Conservation (phyloP, 352 stramenopile genomes). For the Nothophytophthora sp. region DNA sequence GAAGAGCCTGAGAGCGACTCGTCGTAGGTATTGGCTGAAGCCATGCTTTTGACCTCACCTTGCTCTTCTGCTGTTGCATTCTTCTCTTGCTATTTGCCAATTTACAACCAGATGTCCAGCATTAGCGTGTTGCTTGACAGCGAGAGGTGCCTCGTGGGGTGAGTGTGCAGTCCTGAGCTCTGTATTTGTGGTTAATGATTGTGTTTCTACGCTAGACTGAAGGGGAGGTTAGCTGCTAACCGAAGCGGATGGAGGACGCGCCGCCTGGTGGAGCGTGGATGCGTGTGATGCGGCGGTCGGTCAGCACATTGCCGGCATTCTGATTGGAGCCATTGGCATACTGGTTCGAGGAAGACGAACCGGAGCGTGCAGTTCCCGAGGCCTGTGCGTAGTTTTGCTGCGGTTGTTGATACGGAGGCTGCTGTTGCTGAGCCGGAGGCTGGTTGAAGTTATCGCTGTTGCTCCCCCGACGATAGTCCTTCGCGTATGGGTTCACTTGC, state of each 20-base stretch:
- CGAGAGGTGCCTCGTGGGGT: no score
- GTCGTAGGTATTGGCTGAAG: no score
- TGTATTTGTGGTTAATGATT: no score
- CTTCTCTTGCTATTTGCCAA: no score
- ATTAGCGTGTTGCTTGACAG: no score
- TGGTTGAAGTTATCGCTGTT: constrained; percentile 28
- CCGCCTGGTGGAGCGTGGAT: constrained; percentile 89
- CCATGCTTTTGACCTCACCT: no score
- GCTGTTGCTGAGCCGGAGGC: constrained; percentile 25
- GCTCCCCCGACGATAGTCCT: constrained; percentile 27
- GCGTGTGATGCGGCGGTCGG: constrained; percentile 86
- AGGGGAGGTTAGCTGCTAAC: constrained; percentile 29
- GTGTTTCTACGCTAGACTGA: no score
- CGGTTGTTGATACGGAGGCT: constrained; percentile 8
- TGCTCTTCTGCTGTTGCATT: no score
- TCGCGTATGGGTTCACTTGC: constrained; percentile 47
- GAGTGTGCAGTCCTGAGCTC: no score
- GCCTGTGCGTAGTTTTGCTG: no score
- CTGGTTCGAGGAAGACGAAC: constrained; percentile 90
- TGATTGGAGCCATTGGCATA: constrained; percentile 85
- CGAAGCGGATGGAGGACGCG: constrained; percentile 79
- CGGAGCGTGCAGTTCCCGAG: no score
- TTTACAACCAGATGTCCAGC: no score
- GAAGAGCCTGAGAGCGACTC: constrained; percentile 30
- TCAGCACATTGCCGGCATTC: constrained; percentile 91